Evolutionary conservation across 1,139 yeast genomes (phyloP).

Genomic region (Candida sp.): DNA sequence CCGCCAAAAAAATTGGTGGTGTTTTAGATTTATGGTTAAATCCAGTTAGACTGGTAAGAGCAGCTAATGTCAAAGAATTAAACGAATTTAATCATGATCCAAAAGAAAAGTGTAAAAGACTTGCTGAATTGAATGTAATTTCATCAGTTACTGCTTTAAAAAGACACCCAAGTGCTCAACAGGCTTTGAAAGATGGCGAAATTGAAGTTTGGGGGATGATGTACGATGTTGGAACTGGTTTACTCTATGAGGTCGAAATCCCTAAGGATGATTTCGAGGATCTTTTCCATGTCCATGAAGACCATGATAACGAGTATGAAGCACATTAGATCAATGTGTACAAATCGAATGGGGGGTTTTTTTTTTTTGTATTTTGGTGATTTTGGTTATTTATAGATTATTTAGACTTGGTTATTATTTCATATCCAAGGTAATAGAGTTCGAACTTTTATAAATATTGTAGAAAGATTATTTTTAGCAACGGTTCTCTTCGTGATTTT

Average conservation of each 20-base stretch:
- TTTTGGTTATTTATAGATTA: background rate
- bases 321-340: constrained; percentile 11
- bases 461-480: too few species aligned
- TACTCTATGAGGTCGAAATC: constrained; percentile 51
- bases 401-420: background rate
- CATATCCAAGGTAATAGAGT: too few species aligned
- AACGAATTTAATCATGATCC: constrained; percentile 42
- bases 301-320: constrained; percentile 21
- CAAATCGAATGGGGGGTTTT: background rate
- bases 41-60: constrained; percentile 69
- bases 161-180: constrained; percentile 72
- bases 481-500: too few species aligned
- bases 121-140: constrained; percentile 79
- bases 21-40: constrained; percentile 77
- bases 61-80: constrained; percentile 49
- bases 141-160: constrained; percentile 55
- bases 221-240: constrained; percentile 83
- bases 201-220: constrained; percentile 86
- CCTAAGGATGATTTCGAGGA: constrained; percentile 53
- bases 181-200: constrained; percentile 68
- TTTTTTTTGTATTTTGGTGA: background rate
- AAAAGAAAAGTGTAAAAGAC: constrained; percentile 55
- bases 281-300: constrained; percentile 45
- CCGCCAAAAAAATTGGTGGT: constrained; percentile 68
- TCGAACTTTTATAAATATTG: too few species aligned